Percentiles rank a stretch among this genome's conserved stretches.
Conservation (phyloP, 1,284 basidiomycete species). For the Boletus hoseneyae region DNA sequence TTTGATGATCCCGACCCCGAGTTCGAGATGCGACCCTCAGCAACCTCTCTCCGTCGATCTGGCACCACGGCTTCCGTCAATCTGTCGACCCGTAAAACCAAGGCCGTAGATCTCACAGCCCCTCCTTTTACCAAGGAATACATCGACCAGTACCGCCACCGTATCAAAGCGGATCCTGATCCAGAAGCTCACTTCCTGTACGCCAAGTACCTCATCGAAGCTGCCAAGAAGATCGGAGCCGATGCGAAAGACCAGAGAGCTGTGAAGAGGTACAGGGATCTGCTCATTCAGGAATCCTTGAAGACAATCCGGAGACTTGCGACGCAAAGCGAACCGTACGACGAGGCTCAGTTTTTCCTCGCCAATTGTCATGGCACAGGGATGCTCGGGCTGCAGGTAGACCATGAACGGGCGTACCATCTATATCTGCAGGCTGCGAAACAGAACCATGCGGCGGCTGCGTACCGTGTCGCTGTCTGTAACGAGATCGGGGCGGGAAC, state of each 20-base stretch:
- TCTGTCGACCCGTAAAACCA: constrained; percentile 66
- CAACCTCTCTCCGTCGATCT: constrained; percentile 49
- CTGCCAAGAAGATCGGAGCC: constrained; percentile 87
- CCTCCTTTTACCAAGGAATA: constrained; percentile 95
- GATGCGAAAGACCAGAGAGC: constrained; percentile 74
- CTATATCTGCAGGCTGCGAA: constrained; percentile 98
- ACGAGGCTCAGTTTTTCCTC: constrained; percentile 99
- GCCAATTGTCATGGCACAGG: constrained; percentile 98
- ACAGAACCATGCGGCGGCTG: constrained; percentile 93
- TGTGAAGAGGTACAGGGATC: constrained; percentile 87
- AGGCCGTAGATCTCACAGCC: constrained; percentile 81
- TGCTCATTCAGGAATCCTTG: constrained; percentile 84
- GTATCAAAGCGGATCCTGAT: constrained; percentile 97
- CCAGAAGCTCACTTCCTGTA: constrained; percentile 98
- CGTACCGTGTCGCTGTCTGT: constrained; percentile 97
- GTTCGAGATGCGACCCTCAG: constrained; percentile 46
- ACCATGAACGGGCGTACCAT: constrained; percentile 97
- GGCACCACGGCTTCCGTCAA: constrained; percentile 56
- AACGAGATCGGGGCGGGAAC: constrained; percentile 99
- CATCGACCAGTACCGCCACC: constrained; percentile 94
- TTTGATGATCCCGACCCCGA: constrained; percentile 43
- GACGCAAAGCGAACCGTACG: constrained; percentile 84
- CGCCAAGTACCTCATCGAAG: constrained; percentile 97
- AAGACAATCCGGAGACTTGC: constrained; percentile 92
- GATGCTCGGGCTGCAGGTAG: constrained; percentile 89